Evolutionary conservation across 1,139 yeast genomes (phyloP), one percentile per base, ranked within the genome.

Genomic region (Wickerhamomyces sp.): DNA sequence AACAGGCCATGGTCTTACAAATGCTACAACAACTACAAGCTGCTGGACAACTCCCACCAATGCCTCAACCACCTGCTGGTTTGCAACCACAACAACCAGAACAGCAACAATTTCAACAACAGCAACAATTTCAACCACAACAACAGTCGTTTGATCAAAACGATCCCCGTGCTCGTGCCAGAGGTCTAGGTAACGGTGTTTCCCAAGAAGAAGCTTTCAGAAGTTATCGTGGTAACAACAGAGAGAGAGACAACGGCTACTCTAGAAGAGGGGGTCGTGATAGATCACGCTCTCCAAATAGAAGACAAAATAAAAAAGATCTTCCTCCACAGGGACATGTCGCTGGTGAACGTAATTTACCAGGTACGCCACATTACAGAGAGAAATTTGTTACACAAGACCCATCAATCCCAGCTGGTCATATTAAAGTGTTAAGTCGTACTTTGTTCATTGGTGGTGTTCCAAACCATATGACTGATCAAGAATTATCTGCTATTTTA

Each of bases 391-490:
- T 85, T 30, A 75, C 80, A 13, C 75, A 74, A 57, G 96, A 88
- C 58, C 72, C 75, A 31, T 65, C 78, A 18, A 64, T 89, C 39
- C 96, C 96, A 2, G 78, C 79, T 42, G 96, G 90, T 30, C 74
- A 85, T 28, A 76, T 92, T 51, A 85, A 85, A 58, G 96, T 90
- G 4, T 74, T 76, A 52, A 84, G 95, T 38, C 80, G 98, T 65
- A 92, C 98, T 0, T 68, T 92, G 43, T 92, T 92, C 57, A 78
- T 92, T 46, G 98, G 98, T 38, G 97, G 97, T 56, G 89, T 92
- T 33, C 94, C 96, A 18, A 77, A 78, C 45, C 68, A 75, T 45
- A 89, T 88, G 90, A 81, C 76, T 48, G 95, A 90, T 54, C 66
- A 70, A 43, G 84, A 81, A 41, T 70, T 92, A 35, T 75, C 82